Percentiles rank a stretch among this genome's conserved stretches.
Evolutionary conservation across 2,329 filamentous ascomycete species (phyloP).

Genomic region (Claviceps purpurea): DNA sequence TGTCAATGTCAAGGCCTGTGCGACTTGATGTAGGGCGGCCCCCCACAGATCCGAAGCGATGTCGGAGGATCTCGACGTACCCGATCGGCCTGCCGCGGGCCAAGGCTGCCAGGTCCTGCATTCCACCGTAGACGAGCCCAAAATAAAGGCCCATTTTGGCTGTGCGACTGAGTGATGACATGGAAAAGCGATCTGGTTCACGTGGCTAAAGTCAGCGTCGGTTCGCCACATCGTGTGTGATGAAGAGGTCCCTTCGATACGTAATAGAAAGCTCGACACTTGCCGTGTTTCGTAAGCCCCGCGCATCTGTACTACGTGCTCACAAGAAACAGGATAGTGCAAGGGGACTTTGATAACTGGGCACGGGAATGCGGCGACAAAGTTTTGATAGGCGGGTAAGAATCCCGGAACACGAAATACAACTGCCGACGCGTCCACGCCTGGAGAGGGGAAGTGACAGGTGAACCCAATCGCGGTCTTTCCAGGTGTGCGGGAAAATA

Average conservation of each 20-base stretch:
- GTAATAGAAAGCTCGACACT: conserved; percentile 11
- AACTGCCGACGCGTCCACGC: not conserved
- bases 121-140: conserved; percentile 65
- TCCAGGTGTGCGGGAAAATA: conserved; percentile 4
- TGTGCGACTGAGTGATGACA: conserved; percentile 62
- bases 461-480: not conserved
- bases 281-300: conserved; percentile 1
- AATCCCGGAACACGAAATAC: no score
- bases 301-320: not conserved
- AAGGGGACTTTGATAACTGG: not conserved
- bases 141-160: conserved; percentile 68
- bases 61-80: conserved; percentile 57
- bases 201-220: conserved; percentile 16
- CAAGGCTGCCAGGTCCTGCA: conserved; percentile 62
- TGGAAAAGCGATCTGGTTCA: conserved; percentile 58
- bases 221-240: conserved; percentile 11
- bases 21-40: conserved; percentile 8
- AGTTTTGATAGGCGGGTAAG: no score
- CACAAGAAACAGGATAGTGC: not conserved
- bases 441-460: not conserved
- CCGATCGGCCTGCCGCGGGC: conserved; percentile 58
- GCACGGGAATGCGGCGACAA: not conserved
- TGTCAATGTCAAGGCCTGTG: conserved; percentile 5
- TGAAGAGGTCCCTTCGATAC: not conserved
- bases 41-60: conserved; percentile 20